Evolutionary conservation across 1,284 basidiomycete species (phyloP).

Genomic region (Retiboletus flavoniger): DNA sequence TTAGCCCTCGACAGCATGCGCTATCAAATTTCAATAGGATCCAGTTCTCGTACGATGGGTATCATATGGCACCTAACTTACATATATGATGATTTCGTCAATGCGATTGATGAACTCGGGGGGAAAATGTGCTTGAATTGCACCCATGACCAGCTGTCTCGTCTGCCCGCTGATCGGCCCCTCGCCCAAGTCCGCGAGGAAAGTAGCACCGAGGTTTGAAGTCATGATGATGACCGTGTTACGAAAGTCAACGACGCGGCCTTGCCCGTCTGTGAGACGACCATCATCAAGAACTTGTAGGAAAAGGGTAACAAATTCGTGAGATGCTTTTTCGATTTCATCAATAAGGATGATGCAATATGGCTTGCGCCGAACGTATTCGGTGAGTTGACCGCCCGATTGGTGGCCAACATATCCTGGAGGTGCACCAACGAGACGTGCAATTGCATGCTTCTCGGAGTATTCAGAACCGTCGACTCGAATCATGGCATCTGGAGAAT

Average conservation of each 20-base stretch:
- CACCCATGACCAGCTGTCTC: constrained; percentile 68
- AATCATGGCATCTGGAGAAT: constrained; percentile 88
- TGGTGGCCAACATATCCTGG: constrained; percentile 94
- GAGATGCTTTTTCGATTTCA: constrained; percentile 88
- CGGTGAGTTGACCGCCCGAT: constrained; percentile 86
- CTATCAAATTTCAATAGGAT: constrained; percentile 36
- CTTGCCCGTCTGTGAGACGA: constrained; percentile 87
- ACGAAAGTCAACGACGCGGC: constrained; percentile 73
- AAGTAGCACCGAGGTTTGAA: constrained; percentile 83
- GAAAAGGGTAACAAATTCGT: constrained; percentile 89
- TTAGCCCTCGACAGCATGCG: constrained; percentile 74
- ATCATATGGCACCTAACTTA: constrained; percentile 40
- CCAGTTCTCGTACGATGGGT: not conserved
- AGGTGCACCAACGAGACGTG: constrained; percentile 86
- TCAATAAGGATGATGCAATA: constrained; percentile 81
- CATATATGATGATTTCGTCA: constrained; percentile 89
- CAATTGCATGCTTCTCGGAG: constrained; percentile 91
- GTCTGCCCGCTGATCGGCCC: constrained; percentile 69
- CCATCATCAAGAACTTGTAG: constrained; percentile 96
- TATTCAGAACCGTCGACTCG: constrained; percentile 92
- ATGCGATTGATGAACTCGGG: constrained; percentile 94
- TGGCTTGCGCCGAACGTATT: constrained; percentile 87
- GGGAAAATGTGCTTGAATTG: constrained; percentile 83
- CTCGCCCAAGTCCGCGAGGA: constrained; percentile 75
- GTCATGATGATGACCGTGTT: constrained; percentile 95